Conservation (phyloP, 2,329 filamentous ascomycete genomes). For the Arthrobotrys sinensis region DNA sequence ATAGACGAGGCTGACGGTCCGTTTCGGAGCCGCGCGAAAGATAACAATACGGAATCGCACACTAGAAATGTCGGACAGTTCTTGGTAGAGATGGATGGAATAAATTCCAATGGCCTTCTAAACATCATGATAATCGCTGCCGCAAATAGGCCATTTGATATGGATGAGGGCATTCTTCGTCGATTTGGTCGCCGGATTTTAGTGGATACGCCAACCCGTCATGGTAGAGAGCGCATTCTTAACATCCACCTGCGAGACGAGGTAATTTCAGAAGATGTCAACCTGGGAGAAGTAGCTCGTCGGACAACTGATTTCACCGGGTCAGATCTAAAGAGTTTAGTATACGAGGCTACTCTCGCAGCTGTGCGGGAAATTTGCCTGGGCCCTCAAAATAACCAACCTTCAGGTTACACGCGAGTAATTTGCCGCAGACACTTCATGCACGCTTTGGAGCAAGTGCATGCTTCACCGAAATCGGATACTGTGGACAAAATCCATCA, state of each 20-base stretch:
- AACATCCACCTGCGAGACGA: constrained; percentile 71
- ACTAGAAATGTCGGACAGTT: constrained; percentile 63
- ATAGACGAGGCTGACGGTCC: constrained; percentile 21
- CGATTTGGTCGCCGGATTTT: constrained; percentile 71
- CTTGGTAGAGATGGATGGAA: constrained; percentile 65
- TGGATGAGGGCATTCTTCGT: constrained; percentile 70
- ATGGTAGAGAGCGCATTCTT: constrained; percentile 70
- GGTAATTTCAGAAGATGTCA: constrained; percentile 65
- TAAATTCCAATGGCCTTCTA: background rate
- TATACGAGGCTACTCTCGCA: constrained; percentile 70
- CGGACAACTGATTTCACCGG: constrained; percentile 71
- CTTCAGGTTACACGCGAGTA: background rate
- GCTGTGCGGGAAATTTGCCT: constrained; percentile 68
- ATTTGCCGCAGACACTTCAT: background rate
- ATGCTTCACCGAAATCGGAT: constrained; percentile 9
- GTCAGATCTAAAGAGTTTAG: constrained; percentile 72
- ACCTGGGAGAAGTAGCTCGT: constrained; percentile 66
- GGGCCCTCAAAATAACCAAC: background rate
- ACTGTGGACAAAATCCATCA: constrained; percentile 20
- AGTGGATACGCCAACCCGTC: constrained; percentile 70
- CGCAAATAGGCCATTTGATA: constrained; percentile 65
- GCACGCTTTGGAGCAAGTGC: background rate
- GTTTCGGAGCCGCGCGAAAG: constrained; percentile 10
- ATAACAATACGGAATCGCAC: constrained; percentile 4
- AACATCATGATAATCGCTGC: constrained; percentile 63